Evolutionary conservation across 2,329 filamentous ascomycete species (phyloP).

Genomic region (Claviceps sp.): DNA sequence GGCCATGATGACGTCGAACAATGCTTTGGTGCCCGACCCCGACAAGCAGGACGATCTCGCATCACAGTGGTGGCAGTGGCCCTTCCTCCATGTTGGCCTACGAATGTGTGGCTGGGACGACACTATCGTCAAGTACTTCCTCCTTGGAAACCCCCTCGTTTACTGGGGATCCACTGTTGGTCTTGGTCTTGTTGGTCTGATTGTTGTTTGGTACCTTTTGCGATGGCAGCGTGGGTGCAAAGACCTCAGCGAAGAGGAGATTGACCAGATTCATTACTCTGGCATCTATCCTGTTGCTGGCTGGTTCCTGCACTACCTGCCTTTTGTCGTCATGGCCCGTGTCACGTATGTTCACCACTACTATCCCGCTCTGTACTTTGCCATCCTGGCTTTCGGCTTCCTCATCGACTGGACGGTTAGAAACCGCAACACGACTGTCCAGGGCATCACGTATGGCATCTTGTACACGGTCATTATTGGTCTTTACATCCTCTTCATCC

Average conservation of each 20-base stretch:
- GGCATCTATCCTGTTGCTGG: conserved; percentile 83
- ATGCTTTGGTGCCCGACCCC: conserved; percentile 89
- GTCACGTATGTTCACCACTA: conserved; percentile 99
- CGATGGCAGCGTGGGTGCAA: conserved; percentile 92
- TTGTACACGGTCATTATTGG: conserved; percentile 65
- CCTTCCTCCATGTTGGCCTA: conserved; percentile 83
- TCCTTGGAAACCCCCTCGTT: conserved; percentile 88
- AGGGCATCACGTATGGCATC: conserved; percentile 56
- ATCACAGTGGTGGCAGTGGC: conserved; percentile 98
- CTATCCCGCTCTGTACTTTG: conserved; percentile 96
- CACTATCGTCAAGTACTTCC: conserved; percentile 91
- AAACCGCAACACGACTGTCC: conserved; percentile 47
- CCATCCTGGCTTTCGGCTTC: conserved; percentile 82
- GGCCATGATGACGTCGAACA: conserved; percentile 99
- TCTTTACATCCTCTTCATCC: conserved; percentile 81
- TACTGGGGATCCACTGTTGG: conserved; percentile 89
- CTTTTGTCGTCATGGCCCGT: conserved; percentile 94
- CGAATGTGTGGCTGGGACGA: conserved; percentile 99
- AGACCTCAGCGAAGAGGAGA: conserved; percentile 65
- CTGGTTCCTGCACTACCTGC: conserved; percentile 93
- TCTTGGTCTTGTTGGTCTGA: conserved; percentile 56
- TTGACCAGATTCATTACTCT: conserved; percentile 90
- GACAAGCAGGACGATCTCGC: conserved; percentile 98
- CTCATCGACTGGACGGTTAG: conserved; percentile 71
- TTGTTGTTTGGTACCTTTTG: conserved; percentile 74